Conservation (phyloP, 225 moss, liverwort and hornwort species). For the Marchantia polymorpha region DNA sequence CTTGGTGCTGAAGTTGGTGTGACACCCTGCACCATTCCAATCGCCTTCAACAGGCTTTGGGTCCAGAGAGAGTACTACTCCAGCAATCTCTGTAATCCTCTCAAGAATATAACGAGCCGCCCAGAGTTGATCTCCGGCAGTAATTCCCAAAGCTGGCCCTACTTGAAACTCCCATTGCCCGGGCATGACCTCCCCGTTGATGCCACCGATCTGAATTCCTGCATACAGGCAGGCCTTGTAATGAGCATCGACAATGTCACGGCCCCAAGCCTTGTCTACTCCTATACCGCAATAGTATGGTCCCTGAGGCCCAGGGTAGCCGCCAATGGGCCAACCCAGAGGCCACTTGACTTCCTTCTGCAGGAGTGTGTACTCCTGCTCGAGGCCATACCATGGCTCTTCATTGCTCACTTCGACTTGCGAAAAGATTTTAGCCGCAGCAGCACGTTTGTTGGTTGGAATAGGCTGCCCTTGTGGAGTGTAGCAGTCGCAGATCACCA, state of each 20-base stretch:
- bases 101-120: slow-evolving; percentile 62
- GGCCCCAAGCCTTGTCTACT: slow-evolving; percentile 66
- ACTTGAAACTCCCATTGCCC: slow-evolving; percentile 79
- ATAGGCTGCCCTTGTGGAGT: slow-evolving; percentile 55
- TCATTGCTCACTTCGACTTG: slow-evolving; percentile 34
- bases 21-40: slow-evolving; percentile 74
- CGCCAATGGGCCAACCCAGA: slow-evolving; percentile 61
- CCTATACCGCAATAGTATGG: slow-evolving; percentile 67
- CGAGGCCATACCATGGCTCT: slow-evolving; percentile 57
- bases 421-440: slow-evolving; percentile 54
- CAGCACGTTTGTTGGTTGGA: slow-evolving; percentile 56
- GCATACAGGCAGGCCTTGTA: slow-evolving; percentile 65
- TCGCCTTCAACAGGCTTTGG: slow-evolving; percentile 71
- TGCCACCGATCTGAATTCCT: slow-evolving; percentile 57
- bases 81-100: slow-evolving; percentile 62
- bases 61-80: slow-evolving; percentile 58
- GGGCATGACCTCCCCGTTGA: slow-evolving; percentile 73
- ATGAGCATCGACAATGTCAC: slow-evolving; percentile 63
- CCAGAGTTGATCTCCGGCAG: slow-evolving; percentile 60
- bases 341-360: slow-evolving; percentile 69
- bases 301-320: slow-evolving; percentile 61
- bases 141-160: slow-evolving; percentile 49
- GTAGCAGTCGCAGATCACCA: slow-evolving; percentile 66
- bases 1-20: slow-evolving; percentile 64
- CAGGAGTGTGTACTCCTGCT: slow-evolving; percentile 66